These are phyloP conservation scores for Solanum etuberosum DNA, from an alignment of 257 asterid species.

Conservation along the genomic window DNA sequence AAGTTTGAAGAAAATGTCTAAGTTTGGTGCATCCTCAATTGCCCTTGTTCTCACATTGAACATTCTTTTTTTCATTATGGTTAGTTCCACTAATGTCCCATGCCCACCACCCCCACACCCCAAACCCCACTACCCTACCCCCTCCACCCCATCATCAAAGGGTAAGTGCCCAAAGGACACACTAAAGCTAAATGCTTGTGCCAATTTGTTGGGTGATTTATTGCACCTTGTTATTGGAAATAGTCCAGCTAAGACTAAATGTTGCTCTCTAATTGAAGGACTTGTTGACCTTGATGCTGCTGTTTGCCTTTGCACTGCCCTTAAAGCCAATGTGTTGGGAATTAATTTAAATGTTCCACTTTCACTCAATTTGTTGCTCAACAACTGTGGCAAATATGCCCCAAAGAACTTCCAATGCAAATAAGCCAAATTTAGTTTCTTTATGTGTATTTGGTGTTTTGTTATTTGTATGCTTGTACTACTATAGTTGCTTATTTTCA, in stretches of 20 bases:
- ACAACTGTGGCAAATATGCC: slow-evolving; percentile 2
- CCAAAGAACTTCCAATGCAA: neutral
- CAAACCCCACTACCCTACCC: neutral
- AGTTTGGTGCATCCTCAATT: neutral
- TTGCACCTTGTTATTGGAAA: neutral
- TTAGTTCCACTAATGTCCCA: slow-evolving; percentile 7
- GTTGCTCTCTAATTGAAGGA: slow-evolving; percentile 4
- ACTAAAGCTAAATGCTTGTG: slow-evolving; percentile 1
- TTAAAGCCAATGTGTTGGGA: slow-evolving; percentile 9
- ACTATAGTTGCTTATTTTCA: neutral
- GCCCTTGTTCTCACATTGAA: slow-evolving; percentile 9
- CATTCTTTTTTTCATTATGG: slow-evolving; percentile 17
- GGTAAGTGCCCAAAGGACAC: neutral
- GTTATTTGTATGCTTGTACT: neutral
- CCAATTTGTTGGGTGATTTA: neutral
- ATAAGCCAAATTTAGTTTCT: neutral
- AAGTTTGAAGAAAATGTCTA: neutral
- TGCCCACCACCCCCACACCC: slow-evolving; percentile 2
- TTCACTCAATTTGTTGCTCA: slow-evolving; percentile 6
- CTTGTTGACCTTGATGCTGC: slow-evolving; percentile 16
- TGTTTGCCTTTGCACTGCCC: slow-evolving; percentile 19
- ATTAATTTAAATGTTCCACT: neutral
- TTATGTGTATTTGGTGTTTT: neutral
- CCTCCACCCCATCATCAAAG: neutral
- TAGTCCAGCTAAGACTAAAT: neutral